Conservation (phyloP, 1,139 yeast species). For the Sugiyamaella neomexicana region DNA sequence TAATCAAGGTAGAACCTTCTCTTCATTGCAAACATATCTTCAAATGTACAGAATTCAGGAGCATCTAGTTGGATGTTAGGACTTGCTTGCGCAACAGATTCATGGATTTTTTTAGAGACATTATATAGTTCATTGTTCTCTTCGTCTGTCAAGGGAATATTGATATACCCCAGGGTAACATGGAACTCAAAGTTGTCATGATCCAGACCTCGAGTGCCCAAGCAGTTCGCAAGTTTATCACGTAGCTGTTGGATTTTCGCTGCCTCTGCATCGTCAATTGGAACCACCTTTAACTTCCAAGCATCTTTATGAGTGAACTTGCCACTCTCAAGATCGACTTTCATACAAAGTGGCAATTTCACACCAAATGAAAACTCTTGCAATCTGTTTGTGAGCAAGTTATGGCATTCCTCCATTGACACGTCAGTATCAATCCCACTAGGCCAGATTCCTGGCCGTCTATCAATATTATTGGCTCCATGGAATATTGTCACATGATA, state of each 20-base stretch:
- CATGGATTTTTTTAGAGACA: background rate
- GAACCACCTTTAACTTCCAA: conserved; percentile 12
- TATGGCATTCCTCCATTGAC: conserved; percentile 16
- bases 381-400: conserved; percentile 1
- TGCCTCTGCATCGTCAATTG: conserved; percentile 8
- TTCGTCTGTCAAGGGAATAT: conserved; percentile 5
- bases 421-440: conserved; percentile 4
- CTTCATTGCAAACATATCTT: conserved; percentile 19
- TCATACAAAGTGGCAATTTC: conserved; percentile 16
- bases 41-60: conserved; percentile 17
- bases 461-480: conserved; percentile 16
- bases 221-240: conserved; percentile 10
- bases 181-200: conserved; percentile 15
- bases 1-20: conserved; percentile 3
- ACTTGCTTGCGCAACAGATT: conserved; percentile 1
- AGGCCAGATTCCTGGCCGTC: conserved; percentile 17
- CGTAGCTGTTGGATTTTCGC: conserved; percentile 9
- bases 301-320: conserved; percentile 8
- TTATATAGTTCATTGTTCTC: conserved; percentile 4
- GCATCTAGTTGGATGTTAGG: conserved; percentile 14
- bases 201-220: conserved; percentile 13
- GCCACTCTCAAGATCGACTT: conserved; percentile 14
- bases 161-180: conserved; percentile 17
- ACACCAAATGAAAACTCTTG: background rate
- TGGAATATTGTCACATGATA: conserved; percentile 20